Evolutionary conservation across 2,329 filamentous ascomycete species (phyloP), one percentile per base, ranked within the genome.

Genomic region (Colletotrichum spaethianum): DNA sequence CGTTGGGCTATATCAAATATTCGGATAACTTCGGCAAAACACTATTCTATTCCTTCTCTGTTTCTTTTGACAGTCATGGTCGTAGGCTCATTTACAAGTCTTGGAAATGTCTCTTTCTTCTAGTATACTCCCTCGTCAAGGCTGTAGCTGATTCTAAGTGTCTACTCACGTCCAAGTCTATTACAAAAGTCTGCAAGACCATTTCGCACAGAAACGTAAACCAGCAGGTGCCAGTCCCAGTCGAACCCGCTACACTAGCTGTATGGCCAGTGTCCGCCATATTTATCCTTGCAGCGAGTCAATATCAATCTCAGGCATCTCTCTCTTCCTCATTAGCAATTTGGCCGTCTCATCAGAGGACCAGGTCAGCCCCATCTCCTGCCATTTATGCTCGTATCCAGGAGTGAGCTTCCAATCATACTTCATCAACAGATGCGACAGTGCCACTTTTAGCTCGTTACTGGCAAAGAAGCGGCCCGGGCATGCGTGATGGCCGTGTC

Each of bases 401-500:
- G 52, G 61, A 0, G 57, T 53, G 1, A 74, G 52, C 40, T 62
- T 38, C 65, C 64, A 72, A 36, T 72, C 65, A 6, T 63, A 73
- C 26, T 73, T 72, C 52, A 73, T 68, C 6, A 72, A 12, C 7
- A 73, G 28, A n/a, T 72, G 71, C 28, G 57, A 59, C 40, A 73
- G 44, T 36, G 71, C 71, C 18, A 73, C 57, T 53, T 86, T 86
- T 77, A 86, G 81, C 78, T 86, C 83, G 72, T 84, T 82, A 20
- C 78, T 77, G 18, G 84, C 84, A 72, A 86, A 86, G 81, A 86
- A 86, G 1, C 84, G 79, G 0, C 84, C 84, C 0, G 82, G 83
- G 66, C 82, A 84, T 2, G 82, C 82, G 70, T 84, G 80, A 31
- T 78, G 77, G 4, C 82, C 82, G 1, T 82, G 79, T 0, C 82